Conservation (phyloP, 2,329 filamentous ascomycete species). For the Colletotrichum gigasporum region DNA sequence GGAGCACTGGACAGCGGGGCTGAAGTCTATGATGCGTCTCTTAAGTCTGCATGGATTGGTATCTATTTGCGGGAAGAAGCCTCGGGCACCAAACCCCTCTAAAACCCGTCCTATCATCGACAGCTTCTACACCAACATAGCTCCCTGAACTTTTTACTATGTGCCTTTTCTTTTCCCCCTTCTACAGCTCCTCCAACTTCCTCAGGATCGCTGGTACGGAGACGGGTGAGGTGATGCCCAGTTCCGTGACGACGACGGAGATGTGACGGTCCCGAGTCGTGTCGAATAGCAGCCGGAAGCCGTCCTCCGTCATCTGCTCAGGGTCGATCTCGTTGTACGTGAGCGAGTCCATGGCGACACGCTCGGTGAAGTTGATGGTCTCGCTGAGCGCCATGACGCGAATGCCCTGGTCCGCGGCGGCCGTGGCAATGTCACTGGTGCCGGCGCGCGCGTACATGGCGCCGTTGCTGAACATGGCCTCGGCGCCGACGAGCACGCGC, state of each 20-base stretch:
- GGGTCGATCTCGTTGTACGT: conserved; percentile 92
- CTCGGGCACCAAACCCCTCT: not conserved
- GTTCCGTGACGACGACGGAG: conserved; percentile 89
- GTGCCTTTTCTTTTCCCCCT: no score
- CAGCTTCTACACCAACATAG: not conserved
- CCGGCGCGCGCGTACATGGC: conserved; percentile 88
- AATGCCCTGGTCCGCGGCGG: conserved; percentile 78
- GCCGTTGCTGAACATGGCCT: conserved; percentile 96
- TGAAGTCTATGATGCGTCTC: conserved; percentile 9
- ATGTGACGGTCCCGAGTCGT: conserved; percentile 89
- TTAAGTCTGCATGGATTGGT: conserved; percentile 14
- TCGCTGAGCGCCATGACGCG: conserved; percentile 92
- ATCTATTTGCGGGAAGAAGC: conserved; percentile 21
- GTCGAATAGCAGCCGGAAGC: conserved; percentile 82
- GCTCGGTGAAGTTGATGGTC: conserved; percentile 89
- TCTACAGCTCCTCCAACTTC: conserved; percentile 65
- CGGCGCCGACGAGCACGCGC: conserved; percentile 87
- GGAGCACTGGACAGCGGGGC: no score
- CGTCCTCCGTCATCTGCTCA: conserved; percentile 68
- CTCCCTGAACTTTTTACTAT: not conserved
- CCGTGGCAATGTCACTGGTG: conserved; percentile 86
- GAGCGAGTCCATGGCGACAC: conserved; percentile 90
- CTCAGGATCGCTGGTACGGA: conserved; percentile 76
- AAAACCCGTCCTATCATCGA: not conserved
- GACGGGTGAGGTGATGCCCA: conserved; percentile 85